These are phyloP conservation scores for Babesia gibsoni DNA, from an alignment of 169 alveolate species.

Conservation along the genomic window DNA sequence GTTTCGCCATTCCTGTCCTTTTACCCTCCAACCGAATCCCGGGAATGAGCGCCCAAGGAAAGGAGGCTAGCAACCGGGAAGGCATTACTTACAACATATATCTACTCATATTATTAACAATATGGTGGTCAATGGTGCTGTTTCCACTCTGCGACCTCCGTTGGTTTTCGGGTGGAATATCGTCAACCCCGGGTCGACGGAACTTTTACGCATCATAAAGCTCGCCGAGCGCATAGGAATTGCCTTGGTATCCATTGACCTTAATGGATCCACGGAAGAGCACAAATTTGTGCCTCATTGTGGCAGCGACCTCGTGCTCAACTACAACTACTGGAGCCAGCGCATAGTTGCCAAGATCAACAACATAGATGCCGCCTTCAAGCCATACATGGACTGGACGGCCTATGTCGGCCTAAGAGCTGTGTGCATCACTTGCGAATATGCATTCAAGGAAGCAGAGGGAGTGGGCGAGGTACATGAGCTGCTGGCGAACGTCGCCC, in stretches of 20 bases:
- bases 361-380: slow-evolving; percentile 21
- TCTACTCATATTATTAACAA: no score
- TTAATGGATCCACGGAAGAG: slow-evolving; percentile 8
- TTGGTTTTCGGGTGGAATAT: slow-evolving; percentile 52
- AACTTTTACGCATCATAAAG: slow-evolving; percentile 37
- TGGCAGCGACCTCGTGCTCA: slow-evolving; percentile 57
- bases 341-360: slow-evolving; percentile 41
- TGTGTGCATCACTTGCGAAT: slow-evolving; percentile 25
- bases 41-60: no score
- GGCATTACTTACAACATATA: no score
- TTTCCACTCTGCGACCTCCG: slow-evolving; percentile 44
- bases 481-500: slow-evolving; percentile 39
- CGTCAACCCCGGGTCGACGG: slow-evolving; percentile 7
- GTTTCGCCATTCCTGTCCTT: no score
- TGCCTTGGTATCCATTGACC: slow-evolving; percentile 37
- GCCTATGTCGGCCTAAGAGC: slow-evolving; percentile 39
- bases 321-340: slow-evolving; percentile 57
- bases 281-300: slow-evolving; percentile 51
- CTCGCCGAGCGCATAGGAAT: slow-evolving; percentile 44
- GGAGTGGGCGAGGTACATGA: slow-evolving; percentile 8
- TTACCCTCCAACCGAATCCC: no score
- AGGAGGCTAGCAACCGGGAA: no score
- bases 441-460: not conserved
- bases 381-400: slow-evolving; percentile 49
- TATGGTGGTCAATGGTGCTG: no score